Conservation (phyloP, 2,329 filamentous ascomycete genomes). For the Hypoxylon sp. region DNA sequence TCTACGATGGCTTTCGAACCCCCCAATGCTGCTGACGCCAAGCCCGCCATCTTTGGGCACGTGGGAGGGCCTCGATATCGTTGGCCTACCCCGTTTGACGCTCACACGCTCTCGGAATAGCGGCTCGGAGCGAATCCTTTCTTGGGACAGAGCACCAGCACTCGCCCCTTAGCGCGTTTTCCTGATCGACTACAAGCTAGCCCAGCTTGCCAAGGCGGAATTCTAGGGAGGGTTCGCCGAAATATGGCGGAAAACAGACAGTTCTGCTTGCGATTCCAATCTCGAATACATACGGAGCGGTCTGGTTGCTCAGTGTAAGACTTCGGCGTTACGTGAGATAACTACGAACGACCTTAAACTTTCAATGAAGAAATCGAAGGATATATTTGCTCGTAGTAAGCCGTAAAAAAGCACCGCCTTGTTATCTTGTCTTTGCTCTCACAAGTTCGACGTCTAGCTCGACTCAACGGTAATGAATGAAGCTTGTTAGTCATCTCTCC, state of each 20-base stretch:
- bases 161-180: conserved; percentile 12
- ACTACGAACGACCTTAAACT: conserved; percentile 60
- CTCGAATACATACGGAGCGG: neutral
- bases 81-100: conserved; percentile 14
- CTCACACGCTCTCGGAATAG: conserved; percentile 24
- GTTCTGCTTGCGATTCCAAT: neutral
- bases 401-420: neutral
- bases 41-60: conserved; percentile 8
- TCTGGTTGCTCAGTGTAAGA: neutral
- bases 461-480: conserved; percentile 4
- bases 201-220: conserved; percentile 47
- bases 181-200: conserved; percentile 17
- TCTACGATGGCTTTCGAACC: conserved; percentile 7
- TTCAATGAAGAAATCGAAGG: neutral
- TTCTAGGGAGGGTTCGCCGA: conserved; percentile 40
- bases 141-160: conserved; percentile 18
- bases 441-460: neutral
- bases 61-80: conserved; percentile 7
- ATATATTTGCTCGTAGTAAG: neutral
- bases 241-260: conserved; percentile 9
- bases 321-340: conserved; percentile 39
- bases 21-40: conserved; percentile 32
- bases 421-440: neutral
- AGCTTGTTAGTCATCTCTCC: neutral
- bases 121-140: conserved; percentile 23